A percentile compares a stretch with the other conserved stretches of the same genome.
phyloP scores from a whole-genome alignment of 2,329 filamentous ascomycete genomes.

The Kalaharituber pfeilii region DNA sequence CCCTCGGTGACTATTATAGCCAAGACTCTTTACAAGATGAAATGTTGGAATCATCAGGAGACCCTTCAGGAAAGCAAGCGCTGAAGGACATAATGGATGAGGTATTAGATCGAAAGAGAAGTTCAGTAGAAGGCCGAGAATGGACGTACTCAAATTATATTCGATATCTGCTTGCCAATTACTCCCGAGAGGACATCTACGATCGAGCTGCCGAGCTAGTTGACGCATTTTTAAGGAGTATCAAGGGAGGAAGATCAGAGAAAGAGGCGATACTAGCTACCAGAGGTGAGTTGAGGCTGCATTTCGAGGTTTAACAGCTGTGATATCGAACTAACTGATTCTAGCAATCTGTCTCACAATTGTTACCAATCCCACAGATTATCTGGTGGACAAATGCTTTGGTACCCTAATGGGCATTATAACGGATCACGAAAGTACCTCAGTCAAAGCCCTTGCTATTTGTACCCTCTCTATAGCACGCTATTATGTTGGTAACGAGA shows the following conservation, averaged over 20 bases:
- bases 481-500: constrained; percentile 57
- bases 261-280: constrained; percentile 54
- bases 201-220: constrained; percentile 43
- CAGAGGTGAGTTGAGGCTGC: constrained; percentile 31
- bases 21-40: too few species aligned
- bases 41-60: too few species aligned
- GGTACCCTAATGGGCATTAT: constrained; percentile 43
- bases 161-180: constrained; percentile 50
- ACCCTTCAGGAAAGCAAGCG: constrained; percentile 45
- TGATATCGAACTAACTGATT: background rate
- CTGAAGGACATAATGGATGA: constrained; percentile 51
- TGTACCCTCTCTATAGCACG: constrained; percentile 54
- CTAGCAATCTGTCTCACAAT: constrained; percentile 50
- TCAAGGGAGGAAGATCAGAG: constrained; percentile 50
- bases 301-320: background rate
- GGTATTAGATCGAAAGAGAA: constrained; percentile 61
- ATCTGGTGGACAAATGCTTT: constrained; percentile 46
- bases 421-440: constrained; percentile 46
- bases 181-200: constrained; percentile 45
- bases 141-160: constrained; percentile 44
- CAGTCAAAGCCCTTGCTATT: constrained; percentile 53
- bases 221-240: constrained; percentile 48
- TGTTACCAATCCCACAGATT: constrained; percentile 47
- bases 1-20: too few species aligned
- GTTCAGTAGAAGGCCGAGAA: constrained; percentile 53